Evolutionary conservation across 73 alveolate genomes (phyloP), one percentile per base, ranked within the genome.

Genomic region (Paramecium tetraurelia): DNA sequence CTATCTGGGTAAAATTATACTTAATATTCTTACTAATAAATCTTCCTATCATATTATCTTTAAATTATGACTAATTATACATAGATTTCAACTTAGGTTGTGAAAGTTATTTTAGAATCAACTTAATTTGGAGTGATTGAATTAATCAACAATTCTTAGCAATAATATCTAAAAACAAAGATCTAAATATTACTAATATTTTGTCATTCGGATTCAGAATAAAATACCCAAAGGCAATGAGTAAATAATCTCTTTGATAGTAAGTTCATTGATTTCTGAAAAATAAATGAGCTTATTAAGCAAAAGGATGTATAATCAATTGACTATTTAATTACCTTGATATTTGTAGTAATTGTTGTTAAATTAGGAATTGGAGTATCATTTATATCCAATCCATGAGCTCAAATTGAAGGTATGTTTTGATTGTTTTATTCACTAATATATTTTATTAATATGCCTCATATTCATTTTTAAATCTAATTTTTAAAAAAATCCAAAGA

Each of bases 391-490:
- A 53, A 1, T 53, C 21, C 69, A 4, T n/a, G 69, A 53, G 69
- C 14, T 16, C 21, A 20, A n/a, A 53, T 53, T 18, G 69, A 53
- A 3, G 41, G 44, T 27, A n/a, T 16, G 3, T 53, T 53, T 53
- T 53, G 69, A 53, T 53, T 53, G 69, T 7, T 53, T 53, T 53
- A 53, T 53, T 53, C 69, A 53, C 31, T n/a, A 9, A 53, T 53
- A 53, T 53, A 53, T 53, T 53, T 53, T 53, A 53, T 53, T 53
- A 53, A 53, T 53, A 53, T 53, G 69, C 14, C 31, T 53, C 69
- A 53, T 33, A 53, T 36, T 16, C 40, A 75, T 31, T 75, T 75
- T 75, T 36, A 75, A 75, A 75, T 75, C 87, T 75, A 75, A 33
- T 36, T 36, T 36, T 75, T 33, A 36, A 75, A 75, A 75, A 75